These are phyloP conservation scores for Malassezia arunalokei DNA, from an alignment of 1,284 basidiomycete species.

Conservation along the genomic window DNA sequence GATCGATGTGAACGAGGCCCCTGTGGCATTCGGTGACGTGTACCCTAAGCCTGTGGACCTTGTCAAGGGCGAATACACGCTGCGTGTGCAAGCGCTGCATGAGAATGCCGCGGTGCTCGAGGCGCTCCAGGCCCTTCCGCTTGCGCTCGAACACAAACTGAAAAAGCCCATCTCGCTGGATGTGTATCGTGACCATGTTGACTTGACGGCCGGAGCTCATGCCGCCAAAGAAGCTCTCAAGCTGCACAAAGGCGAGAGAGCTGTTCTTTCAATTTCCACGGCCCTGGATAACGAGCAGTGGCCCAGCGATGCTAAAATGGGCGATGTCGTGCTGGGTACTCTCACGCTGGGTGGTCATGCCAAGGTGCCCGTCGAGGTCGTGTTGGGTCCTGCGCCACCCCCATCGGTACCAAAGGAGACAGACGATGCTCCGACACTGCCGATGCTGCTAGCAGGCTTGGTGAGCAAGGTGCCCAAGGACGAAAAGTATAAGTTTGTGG, in stretches of 20 bases:
- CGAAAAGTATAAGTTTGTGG: slow-evolving; percentile 39
- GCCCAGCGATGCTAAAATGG: slow-evolving; percentile 40
- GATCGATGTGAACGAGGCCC: slow-evolving; percentile 36
- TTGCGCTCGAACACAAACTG: slow-evolving; percentile 41
- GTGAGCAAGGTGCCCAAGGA: slow-evolving; percentile 40
- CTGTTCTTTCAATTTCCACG: slow-evolving; percentile 34
- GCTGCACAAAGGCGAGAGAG: slow-evolving; percentile 39
- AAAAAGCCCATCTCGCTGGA: slow-evolving; percentile 38
- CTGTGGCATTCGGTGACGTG: slow-evolving; percentile 42
- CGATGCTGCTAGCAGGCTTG: slow-evolving; percentile 39
- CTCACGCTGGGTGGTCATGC: slow-evolving; percentile 34
- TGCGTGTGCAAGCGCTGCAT: slow-evolving; percentile 39
- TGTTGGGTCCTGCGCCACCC: slow-evolving; percentile 35
- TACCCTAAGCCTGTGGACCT: slow-evolving; percentile 44
- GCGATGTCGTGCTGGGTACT: slow-evolving; percentile 42
- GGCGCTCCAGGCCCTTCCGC: slow-evolving; percentile 31
- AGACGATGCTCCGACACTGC: slow-evolving; percentile 12
- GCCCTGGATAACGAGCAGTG: slow-evolving; percentile 39
- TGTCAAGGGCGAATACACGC: slow-evolving; percentile 42
- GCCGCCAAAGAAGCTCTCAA: slow-evolving; percentile 28
- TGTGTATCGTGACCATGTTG: slow-evolving; percentile 43
- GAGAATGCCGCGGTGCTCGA: slow-evolving; percentile 37
- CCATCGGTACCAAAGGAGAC: slow-evolving; percentile 16
- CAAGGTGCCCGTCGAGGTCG: slow-evolving; percentile 31
- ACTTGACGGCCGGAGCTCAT: slow-evolving; percentile 24